Percentiles rank a stretch among this genome's conserved stretches.
Evolutionary conservation across 1,139 yeast genomes (phyloP).

Genomic region (Candida glucosophila): DNA sequence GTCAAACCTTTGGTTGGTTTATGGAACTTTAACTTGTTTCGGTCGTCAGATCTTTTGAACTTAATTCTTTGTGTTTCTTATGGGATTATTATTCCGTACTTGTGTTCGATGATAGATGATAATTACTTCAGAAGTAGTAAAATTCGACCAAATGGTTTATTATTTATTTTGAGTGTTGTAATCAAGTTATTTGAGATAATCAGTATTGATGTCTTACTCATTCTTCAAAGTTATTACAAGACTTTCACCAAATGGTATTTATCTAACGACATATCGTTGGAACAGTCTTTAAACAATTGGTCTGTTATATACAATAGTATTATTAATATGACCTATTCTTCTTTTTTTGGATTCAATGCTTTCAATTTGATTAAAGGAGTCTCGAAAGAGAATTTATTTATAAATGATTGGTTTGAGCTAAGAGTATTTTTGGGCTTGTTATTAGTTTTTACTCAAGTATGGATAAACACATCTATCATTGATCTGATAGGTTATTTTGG

Average conservation of each 20-base stretch:
- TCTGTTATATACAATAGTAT: slow-evolving; percentile 57
- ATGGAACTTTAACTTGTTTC: slow-evolving; percentile 55
- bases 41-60: slow-evolving; percentile 60
- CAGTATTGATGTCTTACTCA: slow-evolving; percentile 45
- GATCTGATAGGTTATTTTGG: slow-evolving; percentile 78
- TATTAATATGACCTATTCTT: slow-evolving; percentile 37
- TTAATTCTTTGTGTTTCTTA: slow-evolving; percentile 38
- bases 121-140: slow-evolving; percentile 9
- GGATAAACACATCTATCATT: slow-evolving; percentile 67
- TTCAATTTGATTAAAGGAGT: slow-evolving; percentile 17
- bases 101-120: slow-evolving; percentile 20
- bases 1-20: slow-evolving; percentile 56
- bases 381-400: slow-evolving; percentile 9
- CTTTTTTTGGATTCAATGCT: slow-evolving; percentile 36
- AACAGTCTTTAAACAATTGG: slow-evolving; percentile 72
- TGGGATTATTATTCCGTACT: slow-evolving; percentile 35
- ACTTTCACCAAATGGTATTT: slow-evolving; percentile 61
- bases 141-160: slow-evolving; percentile 8
- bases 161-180: slow-evolving; percentile 42
- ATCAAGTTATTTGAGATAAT: slow-evolving; percentile 47
- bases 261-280: slow-evolving; percentile 58
- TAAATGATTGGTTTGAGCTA: slow-evolving; percentile 41
- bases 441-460: slow-evolving; percentile 52
- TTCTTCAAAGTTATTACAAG: slow-evolving; percentile 54
- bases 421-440: slow-evolving; percentile 50